These are phyloP conservation scores for Strobilomyces echinocephalus DNA, from an alignment of 768 basidiomycete species.

Conservation along the genomic window DNA sequence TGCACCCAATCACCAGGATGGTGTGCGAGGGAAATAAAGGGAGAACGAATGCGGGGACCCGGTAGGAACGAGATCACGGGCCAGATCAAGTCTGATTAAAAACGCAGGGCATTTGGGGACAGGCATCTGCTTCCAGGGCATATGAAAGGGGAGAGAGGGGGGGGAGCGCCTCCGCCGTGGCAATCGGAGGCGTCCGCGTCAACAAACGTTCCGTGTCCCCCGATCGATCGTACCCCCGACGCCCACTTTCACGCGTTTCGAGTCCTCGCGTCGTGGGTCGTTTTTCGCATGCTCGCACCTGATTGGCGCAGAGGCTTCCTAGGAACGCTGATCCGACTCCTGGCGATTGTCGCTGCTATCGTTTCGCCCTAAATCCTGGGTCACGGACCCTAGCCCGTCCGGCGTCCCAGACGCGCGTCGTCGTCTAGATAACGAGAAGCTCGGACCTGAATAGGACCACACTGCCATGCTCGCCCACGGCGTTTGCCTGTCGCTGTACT, in stretches of 20 bases:
- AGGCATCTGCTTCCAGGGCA: slow-evolving; percentile 14
- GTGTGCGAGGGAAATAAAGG: not conserved
- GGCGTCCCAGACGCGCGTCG: not conserved
- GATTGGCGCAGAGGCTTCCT: slow-evolving; percentile 23
- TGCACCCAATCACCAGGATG: not conserved
- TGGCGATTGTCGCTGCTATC: slow-evolving; percentile 25
- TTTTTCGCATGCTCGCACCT: slow-evolving; percentile 1
- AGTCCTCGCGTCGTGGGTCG: not conserved
- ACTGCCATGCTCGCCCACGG: slow-evolving; percentile 3
- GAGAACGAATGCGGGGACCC: slow-evolving; percentile 4
- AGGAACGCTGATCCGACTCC: slow-evolving; percentile 22
- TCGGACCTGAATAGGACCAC: not conserved
- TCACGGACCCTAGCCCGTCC: slow-evolving; percentile 8
- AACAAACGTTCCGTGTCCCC: not conserved
- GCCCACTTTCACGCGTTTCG: no score
- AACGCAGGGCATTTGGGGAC: slow-evolving; percentile 3
- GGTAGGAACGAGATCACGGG: slow-evolving; percentile 9
- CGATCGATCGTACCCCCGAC: slow-evolving; percentile 2
- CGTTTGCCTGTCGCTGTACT: not conserved
- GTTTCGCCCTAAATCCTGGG: slow-evolving; percentile 23
- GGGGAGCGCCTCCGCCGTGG: slow-evolving; percentile 15
- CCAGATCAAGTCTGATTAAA: slow-evolving; percentile 20
- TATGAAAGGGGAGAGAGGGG: slow-evolving; percentile 7
- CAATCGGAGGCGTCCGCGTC: slow-evolving; percentile 16
- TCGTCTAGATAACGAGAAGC: not conserved